phyloP scores from a whole-genome alignment of 1,284 basidiomycete species.

The Kalmanozyma brasiliensis region DNA sequence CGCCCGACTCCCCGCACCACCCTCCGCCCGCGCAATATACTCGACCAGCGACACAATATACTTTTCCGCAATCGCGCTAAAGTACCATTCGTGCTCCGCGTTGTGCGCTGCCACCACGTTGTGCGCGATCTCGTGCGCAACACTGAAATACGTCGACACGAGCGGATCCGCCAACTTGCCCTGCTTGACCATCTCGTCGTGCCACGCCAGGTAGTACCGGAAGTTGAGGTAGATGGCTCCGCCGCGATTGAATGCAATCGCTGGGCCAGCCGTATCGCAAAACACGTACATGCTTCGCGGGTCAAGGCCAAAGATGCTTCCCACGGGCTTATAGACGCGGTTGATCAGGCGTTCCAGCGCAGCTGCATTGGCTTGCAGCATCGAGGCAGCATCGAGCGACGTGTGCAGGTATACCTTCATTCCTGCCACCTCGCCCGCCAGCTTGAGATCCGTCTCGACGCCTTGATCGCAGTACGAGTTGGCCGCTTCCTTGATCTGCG shows the following conservation, averaged over 20 bases:
- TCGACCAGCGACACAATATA: slow-evolving; percentile 69
- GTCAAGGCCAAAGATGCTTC: slow-evolving; percentile 68
- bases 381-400: slow-evolving; percentile 52
- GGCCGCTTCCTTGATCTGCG: slow-evolving; percentile 68
- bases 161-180: slow-evolving; percentile 77
- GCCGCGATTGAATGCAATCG: slow-evolving; percentile 92
- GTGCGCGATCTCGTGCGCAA: slow-evolving; percentile 86
- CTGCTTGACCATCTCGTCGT: slow-evolving; percentile 76
- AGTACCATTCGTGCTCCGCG: slow-evolving; percentile 85
- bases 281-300: slow-evolving; percentile 84
- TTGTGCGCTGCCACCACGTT: slow-evolving; percentile 80
- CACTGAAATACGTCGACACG: slow-evolving; percentile 86
- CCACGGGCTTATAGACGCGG: slow-evolving; percentile 65
- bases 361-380: slow-evolving; percentile 59
- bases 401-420: slow-evolving; percentile 68
- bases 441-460: slow-evolving; percentile 66
- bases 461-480: slow-evolving; percentile 69
- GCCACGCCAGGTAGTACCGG: slow-evolving; percentile 85
- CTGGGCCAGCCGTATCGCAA: slow-evolving; percentile 80
- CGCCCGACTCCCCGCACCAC: not conserved
- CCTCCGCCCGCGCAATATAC: slow-evolving; percentile 46
- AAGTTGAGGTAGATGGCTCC: slow-evolving; percentile 91
- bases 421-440: slow-evolving; percentile 67
- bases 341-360: slow-evolving; percentile 66
- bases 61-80: slow-evolving; percentile 86